Conservation (phyloP, 1,284 basidiomycete species). For the Sporisorium reilianum region DNA sequence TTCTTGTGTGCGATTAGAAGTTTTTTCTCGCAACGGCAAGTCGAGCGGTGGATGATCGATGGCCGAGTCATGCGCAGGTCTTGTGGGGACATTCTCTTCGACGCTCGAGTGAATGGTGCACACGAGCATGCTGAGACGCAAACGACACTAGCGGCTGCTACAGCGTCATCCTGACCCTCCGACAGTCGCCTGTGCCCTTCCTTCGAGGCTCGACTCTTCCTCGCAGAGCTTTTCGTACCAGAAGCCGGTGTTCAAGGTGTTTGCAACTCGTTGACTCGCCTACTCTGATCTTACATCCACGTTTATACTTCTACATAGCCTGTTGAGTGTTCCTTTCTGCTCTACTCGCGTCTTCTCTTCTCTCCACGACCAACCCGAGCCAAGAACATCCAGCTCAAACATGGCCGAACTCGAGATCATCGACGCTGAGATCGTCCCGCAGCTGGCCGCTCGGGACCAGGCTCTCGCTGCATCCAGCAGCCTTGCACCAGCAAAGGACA, state of each 20-base stretch:
- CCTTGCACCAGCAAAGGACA: not conserved
- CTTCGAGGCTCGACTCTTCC: not conserved
- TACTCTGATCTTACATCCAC: not conserved
- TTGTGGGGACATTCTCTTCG: not conserved
- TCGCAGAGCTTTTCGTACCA: not conserved
- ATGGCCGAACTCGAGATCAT: slow-evolving; percentile 47
- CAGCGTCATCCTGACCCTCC: not conserved
- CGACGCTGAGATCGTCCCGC: slow-evolving; percentile 37
- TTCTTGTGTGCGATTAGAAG: not conserved
- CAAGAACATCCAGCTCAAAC: not conserved
- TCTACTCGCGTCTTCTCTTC: not conserved
- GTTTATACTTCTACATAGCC: no score
- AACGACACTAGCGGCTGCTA: not conserved
- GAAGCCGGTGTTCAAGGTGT: not conserved
- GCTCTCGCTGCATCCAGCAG: not conserved
- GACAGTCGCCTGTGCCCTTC: not conserved
- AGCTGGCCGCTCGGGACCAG: not conserved
- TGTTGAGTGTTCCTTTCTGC: no score
- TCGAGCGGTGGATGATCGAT: not conserved
- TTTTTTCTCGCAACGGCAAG: not conserved
- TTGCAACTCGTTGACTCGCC: not conserved
- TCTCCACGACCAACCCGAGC: not conserved
- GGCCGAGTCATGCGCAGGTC: not conserved
- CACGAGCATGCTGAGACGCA: not conserved
- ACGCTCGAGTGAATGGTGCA: not conserved